phyloP scores from a whole-genome alignment of 2,329 filamentous ascomycete species.

The Ceratocystis smalleyi region DNA sequence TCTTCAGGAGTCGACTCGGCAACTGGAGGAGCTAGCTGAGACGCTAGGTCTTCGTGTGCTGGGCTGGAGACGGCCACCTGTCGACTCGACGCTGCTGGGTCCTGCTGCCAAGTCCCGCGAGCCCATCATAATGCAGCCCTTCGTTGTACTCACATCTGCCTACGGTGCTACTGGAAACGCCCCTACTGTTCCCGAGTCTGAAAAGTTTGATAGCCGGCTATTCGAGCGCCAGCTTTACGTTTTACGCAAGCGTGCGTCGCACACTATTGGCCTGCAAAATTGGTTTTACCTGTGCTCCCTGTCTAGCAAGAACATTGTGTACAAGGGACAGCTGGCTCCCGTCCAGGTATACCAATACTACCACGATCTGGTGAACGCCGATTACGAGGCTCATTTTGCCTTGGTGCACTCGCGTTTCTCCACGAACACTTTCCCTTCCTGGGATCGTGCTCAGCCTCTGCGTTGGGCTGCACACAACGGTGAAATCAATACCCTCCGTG shows the following conservation, averaged over 20 bases:
- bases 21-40: constrained; percentile 87
- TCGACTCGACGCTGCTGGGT: constrained; percentile 82
- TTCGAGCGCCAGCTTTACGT: constrained; percentile 93
- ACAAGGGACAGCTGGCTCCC: constrained; percentile 91
- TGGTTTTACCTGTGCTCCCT: constrained; percentile 98
- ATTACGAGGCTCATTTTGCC: constrained; percentile 94
- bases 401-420: constrained; percentile 95
- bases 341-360: constrained; percentile 97
- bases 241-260: constrained; percentile 84
- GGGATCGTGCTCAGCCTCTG: constrained; percentile 91
- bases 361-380: constrained; percentile 88
- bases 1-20: constrained; percentile 74
- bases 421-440: constrained; percentile 95
- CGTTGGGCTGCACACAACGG: constrained; percentile 97
- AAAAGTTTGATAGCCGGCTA: constrained; percentile 63
- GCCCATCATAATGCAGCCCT: constrained; percentile 88
- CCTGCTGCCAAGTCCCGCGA: constrained; percentile 87
- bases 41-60: constrained; percentile 76
- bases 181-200: constrained; percentile 57
- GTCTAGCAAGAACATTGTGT: constrained; percentile 96
- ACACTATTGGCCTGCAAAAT: constrained; percentile 88
- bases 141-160: constrained; percentile 71
- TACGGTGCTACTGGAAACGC: constrained; percentile 62
- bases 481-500: constrained; percentile 93
- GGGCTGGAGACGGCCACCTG: constrained; percentile 90